phyloP scores from a whole-genome alignment of 805 yeast genomes.

The Candida wancherniae region DNA sequence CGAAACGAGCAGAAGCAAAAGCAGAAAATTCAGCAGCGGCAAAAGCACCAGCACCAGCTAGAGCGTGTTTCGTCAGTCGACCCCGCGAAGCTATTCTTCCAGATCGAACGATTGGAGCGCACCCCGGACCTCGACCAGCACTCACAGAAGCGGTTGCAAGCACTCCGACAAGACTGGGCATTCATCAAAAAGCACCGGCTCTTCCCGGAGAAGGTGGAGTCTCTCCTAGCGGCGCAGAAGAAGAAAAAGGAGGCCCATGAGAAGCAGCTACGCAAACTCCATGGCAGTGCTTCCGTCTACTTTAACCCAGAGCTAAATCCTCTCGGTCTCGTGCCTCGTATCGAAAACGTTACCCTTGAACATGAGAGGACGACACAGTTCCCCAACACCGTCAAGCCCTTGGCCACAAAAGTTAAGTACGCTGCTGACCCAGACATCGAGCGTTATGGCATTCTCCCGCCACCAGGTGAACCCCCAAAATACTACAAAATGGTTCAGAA shows the following conservation, averaged over 20 bases:
- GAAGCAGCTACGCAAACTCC: conserved; percentile 21
- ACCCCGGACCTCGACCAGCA: conserved; percentile 14
- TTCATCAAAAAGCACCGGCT: conserved; percentile 32
- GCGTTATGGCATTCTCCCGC: conserved; percentile 30
- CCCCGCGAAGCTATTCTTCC: conserved; percentile 32
- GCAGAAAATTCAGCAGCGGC: conserved; percentile 31
- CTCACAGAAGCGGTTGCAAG: conserved; percentile 17
- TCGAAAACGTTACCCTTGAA: conserved; percentile 1
- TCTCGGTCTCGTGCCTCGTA: conserved; percentile 47
- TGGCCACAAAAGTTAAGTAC: conserved; percentile 17
- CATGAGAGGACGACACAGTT: conserved; percentile 14
- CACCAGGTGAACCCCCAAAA: conserved; percentile 40
- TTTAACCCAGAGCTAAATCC: conserved; percentile 68
- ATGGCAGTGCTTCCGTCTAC: conserved; percentile 50
- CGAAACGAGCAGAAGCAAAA: conserved; percentile 34
- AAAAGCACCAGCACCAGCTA: conserved; percentile 26
- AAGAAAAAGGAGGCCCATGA: conserved; percentile 15
- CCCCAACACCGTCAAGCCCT: conserved; percentile 30
- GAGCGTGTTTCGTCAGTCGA: conserved; percentile 25
- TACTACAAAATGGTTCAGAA: conserved; percentile 43
- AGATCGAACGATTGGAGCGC: conserved; percentile 25
- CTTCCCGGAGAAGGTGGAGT: conserved; percentile 26
- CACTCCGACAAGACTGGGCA: conserved; percentile 37
- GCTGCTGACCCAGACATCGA: conserved; percentile 27
- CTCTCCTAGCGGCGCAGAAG: conserved; percentile 20